Base-by-base conservation (phyloP, 345 rosid species). In the Clausena lansium region DNA sequence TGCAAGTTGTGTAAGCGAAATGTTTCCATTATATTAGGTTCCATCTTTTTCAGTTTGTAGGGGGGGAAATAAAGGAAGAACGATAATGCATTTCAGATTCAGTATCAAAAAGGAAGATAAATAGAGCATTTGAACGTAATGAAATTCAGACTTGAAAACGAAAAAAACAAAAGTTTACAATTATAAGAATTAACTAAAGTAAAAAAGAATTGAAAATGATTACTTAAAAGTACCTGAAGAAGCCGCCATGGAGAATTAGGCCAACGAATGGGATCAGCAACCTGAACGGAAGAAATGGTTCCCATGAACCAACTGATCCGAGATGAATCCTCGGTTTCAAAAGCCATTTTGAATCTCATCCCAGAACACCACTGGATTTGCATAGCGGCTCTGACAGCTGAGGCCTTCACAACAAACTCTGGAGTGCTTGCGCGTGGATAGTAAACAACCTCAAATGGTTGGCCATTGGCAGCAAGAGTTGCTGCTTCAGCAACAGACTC, bases 391-490 rank as follows among this genome's bases (percentile, higher is more conserved):
- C 87, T 80, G 57, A 90, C 91, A n/a, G 91, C 83, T 13, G 90
- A 79, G 15, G 94, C 94, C 82, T 87, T 89, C 70, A 94, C 97
- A 58, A 90, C 88, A 80, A 93, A 95, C 81, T 95, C 99, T 0
- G 99, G 91, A 60, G 93, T 85, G 75, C 97, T 87, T 11, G 95
- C 92, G 58, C 97, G 86, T 0, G 99, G 99, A 79, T 95, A 91
- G 85, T 90, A 94, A 77, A 92, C 86, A 41, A 89, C 91, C 84
- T 95, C 98, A 38, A 95, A 94, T 1, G 89, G 86, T 67, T 87
- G 91, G 7, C 94, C 89, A 5, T 71, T 86, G 20, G 91, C 86
- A 20, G 98, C 99, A 30, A 85, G 86, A 64, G 84, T 82, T 0
- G 89, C 93, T n/a, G 96, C 99, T 83, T 92, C 89, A 24, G 89